These are phyloP conservation scores for Malassezia brasiliensis DNA, from an alignment of 1,284 basidiomycete species.

Conservation along the genomic window DNA sequence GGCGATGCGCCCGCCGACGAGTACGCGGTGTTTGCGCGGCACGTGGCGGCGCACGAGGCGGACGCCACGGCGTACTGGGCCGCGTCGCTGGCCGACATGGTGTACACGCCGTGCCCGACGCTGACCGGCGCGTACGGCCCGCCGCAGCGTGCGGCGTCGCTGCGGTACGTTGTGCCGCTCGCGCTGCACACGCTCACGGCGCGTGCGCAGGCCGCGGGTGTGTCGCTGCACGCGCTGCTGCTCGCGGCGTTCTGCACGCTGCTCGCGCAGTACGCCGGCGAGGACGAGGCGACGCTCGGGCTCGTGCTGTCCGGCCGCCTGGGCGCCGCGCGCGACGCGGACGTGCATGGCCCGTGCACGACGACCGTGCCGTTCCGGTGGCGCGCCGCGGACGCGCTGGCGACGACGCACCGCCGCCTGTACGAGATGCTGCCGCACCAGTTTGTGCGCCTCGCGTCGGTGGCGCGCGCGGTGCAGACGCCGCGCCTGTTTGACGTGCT, in stretches of 20 bases:
- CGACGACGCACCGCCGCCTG: constrained; percentile 17
- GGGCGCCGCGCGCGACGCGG: constrained; percentile 19
- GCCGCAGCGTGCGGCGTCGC: background rate
- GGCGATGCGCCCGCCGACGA: background rate
- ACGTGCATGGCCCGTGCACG: constrained; percentile 37
- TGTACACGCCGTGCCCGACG: constrained; percentile 26
- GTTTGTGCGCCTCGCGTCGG: constrained; percentile 31
- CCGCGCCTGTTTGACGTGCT: constrained; percentile 31
- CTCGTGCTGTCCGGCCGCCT: constrained; percentile 37
- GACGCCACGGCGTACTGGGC: constrained; percentile 25
- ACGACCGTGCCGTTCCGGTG: constrained; percentile 37
- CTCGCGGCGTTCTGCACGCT: constrained; percentile 25
- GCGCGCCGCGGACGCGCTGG: background rate
- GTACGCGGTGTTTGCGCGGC: constrained; percentile 2
- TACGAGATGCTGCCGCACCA: constrained; percentile 19
- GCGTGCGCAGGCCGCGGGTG: constrained; percentile 18
- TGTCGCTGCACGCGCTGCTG: constrained; percentile 30
- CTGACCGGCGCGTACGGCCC: constrained; percentile 24
- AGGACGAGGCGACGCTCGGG: constrained; percentile 29
- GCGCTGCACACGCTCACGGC: constrained; percentile 10
- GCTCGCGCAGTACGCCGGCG: constrained; percentile 29
- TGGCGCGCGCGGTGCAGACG: constrained; percentile 26
- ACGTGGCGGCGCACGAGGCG: background rate
- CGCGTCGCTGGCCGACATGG: constrained; percentile 21
- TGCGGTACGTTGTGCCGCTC: background rate